A percentile compares a stretch with the other conserved stretches of the same genome.
Evolutionary conservation across 2,329 filamentous ascomycete species (phyloP).

Genomic region (Paraconiothyrium sp.): DNA sequence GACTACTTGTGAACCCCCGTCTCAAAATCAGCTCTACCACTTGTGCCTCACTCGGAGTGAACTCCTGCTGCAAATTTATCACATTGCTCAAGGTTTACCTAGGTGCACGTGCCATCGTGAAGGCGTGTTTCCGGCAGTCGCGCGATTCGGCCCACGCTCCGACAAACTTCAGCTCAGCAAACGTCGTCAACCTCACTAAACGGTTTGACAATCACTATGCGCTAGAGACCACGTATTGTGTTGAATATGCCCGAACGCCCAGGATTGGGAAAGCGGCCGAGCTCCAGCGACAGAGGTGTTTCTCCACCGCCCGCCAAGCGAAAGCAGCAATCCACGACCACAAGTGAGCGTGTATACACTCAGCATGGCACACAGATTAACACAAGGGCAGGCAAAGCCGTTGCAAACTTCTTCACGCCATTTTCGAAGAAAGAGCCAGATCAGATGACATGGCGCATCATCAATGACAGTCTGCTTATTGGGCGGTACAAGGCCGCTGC

Average conservation of each 20-base stretch:
- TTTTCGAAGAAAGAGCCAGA: constrained; percentile 84
- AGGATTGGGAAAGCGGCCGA: constrained; percentile 45
- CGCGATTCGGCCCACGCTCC: constrained; percentile 12
- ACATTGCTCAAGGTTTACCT: not conserved
- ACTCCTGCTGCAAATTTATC: not conserved
- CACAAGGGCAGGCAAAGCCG: constrained; percentile 65
- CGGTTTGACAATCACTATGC: constrained; percentile 1
- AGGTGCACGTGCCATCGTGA: constrained; percentile 46
- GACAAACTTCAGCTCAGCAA: not conserved
- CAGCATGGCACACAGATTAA: not conserved
- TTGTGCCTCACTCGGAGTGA: not conserved
- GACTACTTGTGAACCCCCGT: not conserved
- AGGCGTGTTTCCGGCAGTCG: constrained; percentile 29
- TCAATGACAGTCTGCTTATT: constrained; percentile 76
- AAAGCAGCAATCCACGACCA: constrained; percentile 63
- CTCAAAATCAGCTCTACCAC: not conserved
- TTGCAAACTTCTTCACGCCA: constrained; percentile 89
- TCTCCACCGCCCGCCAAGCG: constrained; percentile 68
- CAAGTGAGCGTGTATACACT: constrained; percentile 58
- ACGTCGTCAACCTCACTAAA: not conserved
- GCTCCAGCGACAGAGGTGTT: constrained; percentile 55
- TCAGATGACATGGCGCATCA: constrained; percentile 73
- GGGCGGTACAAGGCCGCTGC: constrained; percentile 67
- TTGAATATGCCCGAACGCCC: constrained; percentile 33
- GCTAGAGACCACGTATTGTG: constrained; percentile 12